These are phyloP conservation scores for Liriodendron chinense DNA, from an alignment of 164 flowering plant species.

Conservation along the genomic window DNA sequence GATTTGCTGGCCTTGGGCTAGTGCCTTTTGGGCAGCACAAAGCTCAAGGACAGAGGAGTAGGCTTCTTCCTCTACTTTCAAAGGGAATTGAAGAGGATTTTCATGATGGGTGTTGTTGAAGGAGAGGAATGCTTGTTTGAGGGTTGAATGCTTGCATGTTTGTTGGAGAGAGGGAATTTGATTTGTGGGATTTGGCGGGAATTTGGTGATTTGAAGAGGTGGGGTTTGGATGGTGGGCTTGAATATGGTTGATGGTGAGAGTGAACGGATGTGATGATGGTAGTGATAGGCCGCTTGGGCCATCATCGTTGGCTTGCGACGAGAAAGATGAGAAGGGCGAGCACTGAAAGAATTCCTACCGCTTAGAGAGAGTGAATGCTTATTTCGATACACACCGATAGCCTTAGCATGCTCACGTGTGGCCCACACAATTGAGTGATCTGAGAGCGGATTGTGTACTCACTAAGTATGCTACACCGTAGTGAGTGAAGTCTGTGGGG, in stretches of 20 bases:
- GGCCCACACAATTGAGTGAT: no score
- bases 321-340: neutral
- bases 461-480: no score
- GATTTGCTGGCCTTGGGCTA: slow-evolving; percentile 55
- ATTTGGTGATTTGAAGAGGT: slow-evolving; percentile 15
- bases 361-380: no score
- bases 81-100: slow-evolving; percentile 12
- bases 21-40: slow-evolving; percentile 44
- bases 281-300: neutral
- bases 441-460: no score
- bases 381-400: no score
- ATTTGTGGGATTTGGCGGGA: slow-evolving; percentile 18
- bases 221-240: slow-evolving; percentile 7
- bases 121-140: slow-evolving; percentile 45
- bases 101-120: slow-evolving; percentile 21
- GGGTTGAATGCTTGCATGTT: slow-evolving; percentile 33
- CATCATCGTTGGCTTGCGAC: neutral
- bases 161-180: slow-evolving; percentile 24
- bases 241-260: neutral
- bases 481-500: no score
- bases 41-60: slow-evolving; percentile 58
- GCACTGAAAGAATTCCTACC: neutral
- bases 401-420: no score
- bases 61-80: slow-evolving; percentile 41
- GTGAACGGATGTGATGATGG: neutral